phyloP scores from a whole-genome alignment of 2,329 filamentous ascomycete species.

The Colletotrichum liriopes region DNA sequence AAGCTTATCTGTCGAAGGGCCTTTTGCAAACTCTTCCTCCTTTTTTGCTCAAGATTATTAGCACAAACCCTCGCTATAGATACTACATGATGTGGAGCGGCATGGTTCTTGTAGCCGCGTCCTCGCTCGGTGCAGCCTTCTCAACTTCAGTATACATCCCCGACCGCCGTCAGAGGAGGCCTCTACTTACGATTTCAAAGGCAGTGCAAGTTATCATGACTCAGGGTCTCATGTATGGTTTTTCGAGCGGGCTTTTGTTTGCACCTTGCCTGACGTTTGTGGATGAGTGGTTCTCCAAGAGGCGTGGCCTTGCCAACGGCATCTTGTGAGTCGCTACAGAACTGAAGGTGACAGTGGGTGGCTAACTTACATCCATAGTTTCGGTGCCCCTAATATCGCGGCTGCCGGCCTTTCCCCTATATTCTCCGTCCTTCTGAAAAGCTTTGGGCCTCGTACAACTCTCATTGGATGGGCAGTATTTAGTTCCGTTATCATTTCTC shows the following conservation, averaged over 20 bases:
- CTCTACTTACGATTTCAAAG: not conserved
- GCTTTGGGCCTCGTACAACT: slow-evolving; percentile 19
- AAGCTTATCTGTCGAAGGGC: not conserved
- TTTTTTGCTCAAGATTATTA: slow-evolving; percentile 21
- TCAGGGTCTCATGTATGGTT: slow-evolving; percentile 23
- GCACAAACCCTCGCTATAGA: not conserved
- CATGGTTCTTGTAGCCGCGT: slow-evolving; percentile 17
- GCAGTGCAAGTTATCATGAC: slow-evolving; percentile 23
- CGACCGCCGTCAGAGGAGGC: too few species aligned
- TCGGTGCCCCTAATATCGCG: slow-evolving; percentile 20
- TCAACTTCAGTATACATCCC: slow-evolving; percentile 4
- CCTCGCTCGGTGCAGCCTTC: slow-evolving; percentile 22
- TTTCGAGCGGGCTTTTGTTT: slow-evolving; percentile 53
- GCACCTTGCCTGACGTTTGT: slow-evolving; percentile 55
- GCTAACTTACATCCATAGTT: not conserved
- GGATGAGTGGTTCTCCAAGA: slow-evolving; percentile 59
- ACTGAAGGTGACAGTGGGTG: rapidly evolving
- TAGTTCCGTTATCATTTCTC: not conserved
- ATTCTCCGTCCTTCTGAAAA: slow-evolving; percentile 16
- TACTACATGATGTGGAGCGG: slow-evolving; percentile 26
- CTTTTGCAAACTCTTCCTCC: slow-evolving; percentile 19
- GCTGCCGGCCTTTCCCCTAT: slow-evolving; percentile 22
- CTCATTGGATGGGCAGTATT: slow-evolving; percentile 16
- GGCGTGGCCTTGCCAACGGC: slow-evolving; percentile 57
- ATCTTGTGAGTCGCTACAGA: slow-evolving; percentile 44